Evolutionary conservation across 192 early-diverging fungal genomes (phyloP).

Genomic region (Powellomyces hirtus): DNA sequence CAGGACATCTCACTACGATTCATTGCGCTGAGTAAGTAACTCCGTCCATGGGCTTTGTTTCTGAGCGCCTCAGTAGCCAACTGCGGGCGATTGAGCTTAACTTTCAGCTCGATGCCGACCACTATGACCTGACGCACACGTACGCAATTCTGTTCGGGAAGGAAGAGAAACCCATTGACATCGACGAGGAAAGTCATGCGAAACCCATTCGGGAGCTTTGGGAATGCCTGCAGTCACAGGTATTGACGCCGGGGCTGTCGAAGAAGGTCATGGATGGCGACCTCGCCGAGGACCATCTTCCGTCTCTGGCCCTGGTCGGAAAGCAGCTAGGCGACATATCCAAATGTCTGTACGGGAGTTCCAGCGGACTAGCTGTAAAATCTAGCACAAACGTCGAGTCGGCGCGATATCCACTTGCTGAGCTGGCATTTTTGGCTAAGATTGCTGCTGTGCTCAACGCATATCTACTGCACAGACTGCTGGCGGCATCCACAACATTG

Average conservation of each 20-base stretch:
- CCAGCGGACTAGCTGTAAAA: no score
- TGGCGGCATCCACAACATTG: constrained; percentile 16
- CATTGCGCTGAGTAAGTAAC: background rate
- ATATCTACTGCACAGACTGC: constrained; percentile 19
- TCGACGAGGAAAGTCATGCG: background rate
- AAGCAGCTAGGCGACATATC: background rate
- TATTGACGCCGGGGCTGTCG: background rate
- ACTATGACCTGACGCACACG: constrained; percentile 1
- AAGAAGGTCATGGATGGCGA: background rate
- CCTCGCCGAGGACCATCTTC: constrained; percentile 18
- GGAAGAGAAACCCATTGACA: background rate
- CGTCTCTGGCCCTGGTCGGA: constrained; percentile 6
- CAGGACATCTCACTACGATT: no score
- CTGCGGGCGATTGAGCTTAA: constrained; percentile 3
- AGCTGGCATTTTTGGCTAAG: constrained; percentile 24
- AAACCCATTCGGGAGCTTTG: constrained; percentile 1
- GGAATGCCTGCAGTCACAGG: constrained; percentile 12
- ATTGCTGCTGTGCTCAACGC: constrained; percentile 26
- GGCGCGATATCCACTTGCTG: constrained; percentile 2
- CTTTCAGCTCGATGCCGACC: constrained; percentile 21
- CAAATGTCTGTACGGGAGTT: background rate
- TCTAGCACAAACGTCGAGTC: background rate
- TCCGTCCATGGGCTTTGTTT: constrained; percentile 25
- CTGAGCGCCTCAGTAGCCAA: constrained; percentile 18
- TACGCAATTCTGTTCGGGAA: background rate